Evolutionary conservation across 1,139 yeast genomes (phyloP), one percentile per base, ranked within the genome.

Genomic region (Meyerozyma athensensis): DNA sequence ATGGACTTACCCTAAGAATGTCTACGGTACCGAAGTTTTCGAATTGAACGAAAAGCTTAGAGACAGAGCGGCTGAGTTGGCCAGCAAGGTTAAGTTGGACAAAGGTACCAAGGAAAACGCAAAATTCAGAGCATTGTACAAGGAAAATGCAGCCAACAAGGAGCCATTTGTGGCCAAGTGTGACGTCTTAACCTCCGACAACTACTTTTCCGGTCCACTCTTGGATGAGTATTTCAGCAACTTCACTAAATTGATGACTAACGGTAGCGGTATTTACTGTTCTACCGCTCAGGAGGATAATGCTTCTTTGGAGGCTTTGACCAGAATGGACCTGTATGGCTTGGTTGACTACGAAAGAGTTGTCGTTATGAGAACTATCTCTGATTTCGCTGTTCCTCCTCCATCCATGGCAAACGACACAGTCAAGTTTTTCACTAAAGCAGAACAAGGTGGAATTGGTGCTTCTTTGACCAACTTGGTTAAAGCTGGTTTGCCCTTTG

Each of bases 251-350:
- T 51, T 77, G 46, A 58, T 79, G 56, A 73, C 84, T 44, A 80
- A 80, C 50, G 79, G 79, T 35, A 68, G 81, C 34, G 82, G 78
- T 18, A 61, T 59, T 21, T 80, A 78, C 63, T 77, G 84, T 56
- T 56, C 80, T 23, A 75, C 83, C 35, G 84, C 82, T 39, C 84
- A 79, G 58, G 86, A 80, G 58, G 86, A 80, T 54, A 77, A 79
- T 52, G 86, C 86, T 23, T 67, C 81, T 9, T 69, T 79, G 50
- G 83, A 79, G 54, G 77, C 79, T 3, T 58, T 79, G 42, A 53
- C 75, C 31, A 73, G 86, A 61, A 68, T 74, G 52, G 74, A 76
- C 45, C 63, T 61, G 44, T 63, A 63, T 48, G 83, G 81, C 14
- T 63, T 78, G 44, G 76, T 74, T 36, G 81, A 77, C 53, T 79